A percentile compares a stretch with the other conserved stretches of the same genome.
These are phyloP conservation scores for Neonectria faginata DNA, from an alignment of 2,329 filamentous ascomycete genomes.

Conservation along the genomic window DNA sequence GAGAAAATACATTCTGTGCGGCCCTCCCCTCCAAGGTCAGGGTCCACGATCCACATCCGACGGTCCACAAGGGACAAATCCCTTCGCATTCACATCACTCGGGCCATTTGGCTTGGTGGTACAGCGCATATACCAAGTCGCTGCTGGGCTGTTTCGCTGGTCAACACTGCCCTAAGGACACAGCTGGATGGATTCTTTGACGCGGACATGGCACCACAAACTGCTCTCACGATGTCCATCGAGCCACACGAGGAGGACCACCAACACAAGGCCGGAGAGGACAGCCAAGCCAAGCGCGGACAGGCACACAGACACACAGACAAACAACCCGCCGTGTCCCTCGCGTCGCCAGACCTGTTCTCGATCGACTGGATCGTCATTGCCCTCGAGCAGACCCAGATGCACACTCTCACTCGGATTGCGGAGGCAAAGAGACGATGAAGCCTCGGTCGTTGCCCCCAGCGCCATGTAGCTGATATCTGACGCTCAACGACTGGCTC, in stretches of 20 bases:
- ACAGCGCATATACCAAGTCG: background rate
- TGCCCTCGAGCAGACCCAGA: background rate
- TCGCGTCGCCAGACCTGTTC: no score
- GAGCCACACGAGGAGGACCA: conserved; percentile 25
- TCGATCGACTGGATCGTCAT: background rate
- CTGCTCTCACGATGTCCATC: conserved; percentile 22
- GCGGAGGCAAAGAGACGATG: background rate
- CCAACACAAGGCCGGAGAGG: conserved; percentile 4
- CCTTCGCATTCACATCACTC: conserved; percentile 2
- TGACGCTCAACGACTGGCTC: conserved; percentile 4
- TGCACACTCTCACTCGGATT: no score
- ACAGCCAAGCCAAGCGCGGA: background rate
- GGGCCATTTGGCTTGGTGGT: conserved; percentile 4
- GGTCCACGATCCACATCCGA: background rate
- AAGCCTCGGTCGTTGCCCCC: conserved; percentile 10
- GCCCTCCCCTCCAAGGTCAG: background rate
- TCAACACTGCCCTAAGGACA: conserved; percentile 4
- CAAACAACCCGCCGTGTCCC: background rate
- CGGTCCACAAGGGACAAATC: background rate
- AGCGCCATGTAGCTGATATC: conserved; percentile 12
- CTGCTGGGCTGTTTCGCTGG: conserved; percentile 1
- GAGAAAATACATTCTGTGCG: background rate
- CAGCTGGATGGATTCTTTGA: conserved; percentile 20
- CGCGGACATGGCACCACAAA: conserved; percentile 35
- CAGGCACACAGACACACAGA: background rate